Evolutionary conservation across 768 basidiomycete species (phyloP), one percentile per base, ranked within the genome.

Genomic region (Leucocoprinus birnbaumii): DNA sequence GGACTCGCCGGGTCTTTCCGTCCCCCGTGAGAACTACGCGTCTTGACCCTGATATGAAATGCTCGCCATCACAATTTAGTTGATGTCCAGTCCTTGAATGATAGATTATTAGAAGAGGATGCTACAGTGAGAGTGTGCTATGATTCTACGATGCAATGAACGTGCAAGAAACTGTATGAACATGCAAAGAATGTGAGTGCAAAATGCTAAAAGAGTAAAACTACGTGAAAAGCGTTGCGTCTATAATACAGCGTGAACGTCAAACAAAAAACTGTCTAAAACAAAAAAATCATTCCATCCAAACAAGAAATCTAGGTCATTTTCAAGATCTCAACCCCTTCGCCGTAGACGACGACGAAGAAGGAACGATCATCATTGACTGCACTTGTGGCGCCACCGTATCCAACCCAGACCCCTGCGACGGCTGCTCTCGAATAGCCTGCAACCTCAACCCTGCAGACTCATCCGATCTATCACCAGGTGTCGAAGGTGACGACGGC

Each of bases 1-100:
- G 65, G 68, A 60, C 62, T 58, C 58, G 51, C 55, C 71, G 70
- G 71, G 61, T 61, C 58, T 63, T 69, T 66, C 71, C 71, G 71
- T 31, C 34, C 19, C 45, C 51, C 68, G 67, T 68, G 68, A 57
- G 65, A 71, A 66, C 53, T 45, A 34, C 48, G 41, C 14, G 8
- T 24, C 10, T 19, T 19, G 0, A 13, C 25, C 44, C 44, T 25
- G 31, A 31, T n/a, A n/a, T n/a, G n/a, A n/a, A n/a, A 11, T 31
- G 5, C 31, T 5, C 31, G 31, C 31, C 31, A 31, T 31, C 31
- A 31, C 31, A 31, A 31, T 11, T 31, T 5, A 5, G 31, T 31
- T 5, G 11, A 11, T 11, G 5, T 11, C 11, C 5, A 31, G 11
- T 31, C 31, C 31, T 5, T 31, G 11, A 31, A 31, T 31, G 6